Percentiles rank a stretch among this genome's conserved stretches.
phyloP scores from a whole-genome alignment of 2,329 filamentous ascomycete species.

The Penicillium sp. region DNA sequence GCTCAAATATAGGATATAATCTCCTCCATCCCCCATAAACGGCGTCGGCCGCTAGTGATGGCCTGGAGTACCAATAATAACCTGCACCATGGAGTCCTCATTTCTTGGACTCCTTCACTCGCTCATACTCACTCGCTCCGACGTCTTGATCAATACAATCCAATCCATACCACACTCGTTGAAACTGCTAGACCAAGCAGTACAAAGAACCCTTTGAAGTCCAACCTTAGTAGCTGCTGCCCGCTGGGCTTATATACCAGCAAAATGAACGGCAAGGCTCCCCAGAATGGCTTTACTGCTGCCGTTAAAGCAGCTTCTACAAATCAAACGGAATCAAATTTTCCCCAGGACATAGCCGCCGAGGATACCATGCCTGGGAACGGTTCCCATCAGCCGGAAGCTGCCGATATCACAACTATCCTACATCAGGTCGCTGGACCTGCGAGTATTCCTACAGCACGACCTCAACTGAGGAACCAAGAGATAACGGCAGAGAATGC shows the following conservation, averaged over 20 bases:
- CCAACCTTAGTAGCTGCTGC: neutral
- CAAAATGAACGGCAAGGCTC: neutral
- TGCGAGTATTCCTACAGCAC: constrained; percentile 2
- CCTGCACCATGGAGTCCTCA: neutral
- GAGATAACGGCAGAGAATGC: constrained; percentile 34
- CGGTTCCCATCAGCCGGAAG: too few relatives aligned
- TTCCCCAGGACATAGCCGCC: neutral
- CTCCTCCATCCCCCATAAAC: neutral
- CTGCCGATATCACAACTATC: neutral
- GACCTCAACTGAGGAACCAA: constrained; percentile 30
- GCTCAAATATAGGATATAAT: too few relatives aligned
- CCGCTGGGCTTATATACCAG: neutral
- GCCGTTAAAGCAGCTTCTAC: neutral
- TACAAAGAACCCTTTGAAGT: too few relatives aligned
- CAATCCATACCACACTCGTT: neutral
- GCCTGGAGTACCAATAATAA: too few relatives aligned
- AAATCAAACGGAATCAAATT: neutral
- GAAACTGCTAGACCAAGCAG: neutral
- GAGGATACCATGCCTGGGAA: neutral
- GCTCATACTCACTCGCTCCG: neutral
- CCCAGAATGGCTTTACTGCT: neutral
- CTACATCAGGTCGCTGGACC: neutral
- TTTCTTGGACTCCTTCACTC: neutral
- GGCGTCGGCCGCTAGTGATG: neutral
- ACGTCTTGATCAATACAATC: neutral